phyloP scores from a whole-genome alignment of 2,329 filamentous ascomycete genomes.

The Tolypocladium endophyticum region DNA sequence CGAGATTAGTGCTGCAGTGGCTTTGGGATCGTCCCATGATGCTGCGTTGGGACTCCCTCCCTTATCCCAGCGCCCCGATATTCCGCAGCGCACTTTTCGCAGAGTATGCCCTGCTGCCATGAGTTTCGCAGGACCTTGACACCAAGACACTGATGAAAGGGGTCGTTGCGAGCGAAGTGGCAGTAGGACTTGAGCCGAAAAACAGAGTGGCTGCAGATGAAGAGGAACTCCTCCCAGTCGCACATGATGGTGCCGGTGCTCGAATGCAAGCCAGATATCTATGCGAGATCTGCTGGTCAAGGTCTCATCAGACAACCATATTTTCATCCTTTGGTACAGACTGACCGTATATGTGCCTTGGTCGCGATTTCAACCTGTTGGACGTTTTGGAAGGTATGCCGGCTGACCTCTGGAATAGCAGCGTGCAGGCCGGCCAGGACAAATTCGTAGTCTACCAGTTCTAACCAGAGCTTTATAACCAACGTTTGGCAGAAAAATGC shows the following conservation, averaged over 20 bases:
- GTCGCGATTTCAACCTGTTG: background rate
- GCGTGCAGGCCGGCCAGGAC: background rate
- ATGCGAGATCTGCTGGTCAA: background rate
- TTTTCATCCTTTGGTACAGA: background rate
- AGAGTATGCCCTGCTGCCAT: slow-evolving; percentile 44
- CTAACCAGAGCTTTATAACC: background rate
- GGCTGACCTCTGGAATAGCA: background rate
- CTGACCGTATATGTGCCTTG: background rate
- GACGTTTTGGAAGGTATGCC: background rate
- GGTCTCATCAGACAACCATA: background rate
- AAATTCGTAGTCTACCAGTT: background rate
- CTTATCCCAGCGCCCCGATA: background rate
- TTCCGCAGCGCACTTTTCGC: slow-evolving; percentile 32
- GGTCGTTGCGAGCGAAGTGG: slow-evolving; percentile 65
- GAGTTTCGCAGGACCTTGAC: slow-evolving; percentile 55
- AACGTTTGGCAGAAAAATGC: background rate
- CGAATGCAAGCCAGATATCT: background rate
- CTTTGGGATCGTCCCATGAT: background rate
- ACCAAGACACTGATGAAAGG: slow-evolving; percentile 56
- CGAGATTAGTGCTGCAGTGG: background rate
- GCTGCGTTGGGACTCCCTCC: background rate
- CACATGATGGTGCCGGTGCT: slow-evolving; percentile 45
- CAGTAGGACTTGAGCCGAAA: slow-evolving; percentile 57
- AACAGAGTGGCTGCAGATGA: slow-evolving; percentile 51
- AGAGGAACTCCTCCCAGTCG: slow-evolving; percentile 60